Conservation (phyloP, 805 yeast genomes). For the Saccharomycopsis guyanensis region DNA sequence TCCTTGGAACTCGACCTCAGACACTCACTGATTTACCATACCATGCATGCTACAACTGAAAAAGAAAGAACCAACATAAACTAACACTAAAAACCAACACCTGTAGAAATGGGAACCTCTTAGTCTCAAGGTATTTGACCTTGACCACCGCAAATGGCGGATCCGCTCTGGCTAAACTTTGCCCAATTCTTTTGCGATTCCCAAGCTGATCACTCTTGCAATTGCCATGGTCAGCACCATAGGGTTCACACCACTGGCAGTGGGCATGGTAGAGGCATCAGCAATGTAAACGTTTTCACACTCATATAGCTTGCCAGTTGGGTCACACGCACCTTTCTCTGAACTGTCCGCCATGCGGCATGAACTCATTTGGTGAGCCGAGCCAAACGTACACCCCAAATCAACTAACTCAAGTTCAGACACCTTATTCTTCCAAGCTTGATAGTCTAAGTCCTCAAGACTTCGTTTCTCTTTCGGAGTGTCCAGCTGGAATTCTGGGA, state of each 20-base stretch:
- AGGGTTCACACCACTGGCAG: background rate
- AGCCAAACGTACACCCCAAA: background rate
- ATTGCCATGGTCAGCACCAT: background rate
- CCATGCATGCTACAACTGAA: too few species aligned
- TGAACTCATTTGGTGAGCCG: background rate
- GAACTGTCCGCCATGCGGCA: background rate
- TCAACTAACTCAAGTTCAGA: background rate
- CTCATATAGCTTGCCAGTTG: background rate
- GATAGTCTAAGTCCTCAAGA: background rate
- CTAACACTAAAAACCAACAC: too few species aligned
- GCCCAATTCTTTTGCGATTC: background rate
- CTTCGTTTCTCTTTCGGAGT: background rate
- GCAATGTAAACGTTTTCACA: background rate
- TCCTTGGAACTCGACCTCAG: too few species aligned
- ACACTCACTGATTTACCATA: too few species aligned
- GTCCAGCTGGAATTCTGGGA: background rate
- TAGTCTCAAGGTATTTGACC: too few species aligned
- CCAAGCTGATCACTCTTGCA: background rate
- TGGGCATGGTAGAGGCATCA: background rate
- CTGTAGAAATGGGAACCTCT: too few species aligned
- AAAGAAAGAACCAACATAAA: too few species aligned
- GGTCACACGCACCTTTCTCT: background rate
- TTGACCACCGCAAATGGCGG: too few species aligned
- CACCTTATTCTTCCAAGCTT: background rate
- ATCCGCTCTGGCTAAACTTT: too few species aligned